Evolutionary conservation across 2,329 filamentous ascomycete genomes (phyloP).

Genomic region (Nothomitra cinnamomea): DNA sequence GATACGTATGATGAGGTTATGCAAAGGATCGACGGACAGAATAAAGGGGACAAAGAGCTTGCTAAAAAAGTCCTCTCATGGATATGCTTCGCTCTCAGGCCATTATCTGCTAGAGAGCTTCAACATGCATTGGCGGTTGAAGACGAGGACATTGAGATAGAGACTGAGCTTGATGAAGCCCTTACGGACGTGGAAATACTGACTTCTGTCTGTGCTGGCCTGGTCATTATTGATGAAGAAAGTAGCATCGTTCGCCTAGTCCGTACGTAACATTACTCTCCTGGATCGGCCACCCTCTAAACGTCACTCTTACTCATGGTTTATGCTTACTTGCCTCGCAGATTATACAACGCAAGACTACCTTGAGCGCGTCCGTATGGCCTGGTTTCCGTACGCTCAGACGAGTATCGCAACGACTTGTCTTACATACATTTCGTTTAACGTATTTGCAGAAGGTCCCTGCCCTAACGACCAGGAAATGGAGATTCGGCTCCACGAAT

Average conservation of each 20-base stretch:
- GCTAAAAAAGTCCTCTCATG: conserved; percentile 12
- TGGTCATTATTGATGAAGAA: conserved; percentile 25
- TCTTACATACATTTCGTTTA: conserved; percentile 22
- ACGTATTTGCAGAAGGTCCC: conserved; percentile 11
- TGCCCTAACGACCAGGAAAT: conserved; percentile 1
- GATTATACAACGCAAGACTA: conserved; percentile 32
- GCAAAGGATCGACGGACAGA: conserved; percentile 12
- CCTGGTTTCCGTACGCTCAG: conserved; percentile 20
- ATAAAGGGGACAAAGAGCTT: conserved; percentile 12
- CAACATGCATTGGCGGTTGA: conserved; percentile 14
- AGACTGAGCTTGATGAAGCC: too few relatives aligned
- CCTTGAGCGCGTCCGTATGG: conserved; percentile 17
- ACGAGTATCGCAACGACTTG: conserved; percentile 15
- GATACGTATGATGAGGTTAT: conserved; percentile 15
- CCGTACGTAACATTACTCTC: too few relatives aligned
- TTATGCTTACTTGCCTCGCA: conserved; percentile 26
- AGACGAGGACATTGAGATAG: conserved; percentile 5
- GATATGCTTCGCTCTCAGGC: conserved; percentile 11
- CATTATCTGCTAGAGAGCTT: conserved; percentile 12
- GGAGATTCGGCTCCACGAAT: background rate
- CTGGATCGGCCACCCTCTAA: too few relatives aligned
- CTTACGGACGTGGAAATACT: conserved; percentile 14
- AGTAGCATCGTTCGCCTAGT: conserved; percentile 25
- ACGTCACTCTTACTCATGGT: too few relatives aligned
- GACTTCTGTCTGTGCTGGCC: conserved; percentile 24